Conservation (phyloP, 2,329 filamentous ascomycete species). For the Cytospora schulzeri region DNA sequence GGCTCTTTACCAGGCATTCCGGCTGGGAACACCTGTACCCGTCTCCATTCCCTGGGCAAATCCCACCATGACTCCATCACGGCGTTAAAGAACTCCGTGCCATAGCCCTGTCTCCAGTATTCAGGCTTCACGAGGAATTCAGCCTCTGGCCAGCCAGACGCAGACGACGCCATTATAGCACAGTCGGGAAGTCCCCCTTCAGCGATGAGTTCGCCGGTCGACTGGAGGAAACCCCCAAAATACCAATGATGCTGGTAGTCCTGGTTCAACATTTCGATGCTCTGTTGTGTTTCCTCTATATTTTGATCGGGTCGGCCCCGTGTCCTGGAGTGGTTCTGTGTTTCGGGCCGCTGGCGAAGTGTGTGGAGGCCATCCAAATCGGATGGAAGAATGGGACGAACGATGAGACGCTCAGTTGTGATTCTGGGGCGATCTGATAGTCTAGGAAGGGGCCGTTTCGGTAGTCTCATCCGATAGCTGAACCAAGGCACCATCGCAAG, state of each 20-base stretch:
- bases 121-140: conserved; percentile 20
- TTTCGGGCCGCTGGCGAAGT: conserved; percentile 3
- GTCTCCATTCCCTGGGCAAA: conserved; percentile 18
- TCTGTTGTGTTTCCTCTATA: neutral
- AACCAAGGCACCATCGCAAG: conserved; percentile 8
- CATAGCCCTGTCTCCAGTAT: conserved; percentile 28
- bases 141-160: conserved; percentile 24
- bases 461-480: conserved; percentile 9
- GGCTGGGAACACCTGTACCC: conserved; percentile 14
- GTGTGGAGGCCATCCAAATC: conserved; percentile 5
- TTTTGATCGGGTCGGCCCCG: conserved; percentile 10
- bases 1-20: neutral
- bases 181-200: conserved; percentile 12
- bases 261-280: neutral
- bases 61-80: conserved; percentile 24
- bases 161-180: conserved; percentile 2
- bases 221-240: conserved; percentile 15
- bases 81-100: conserved; percentile 19
- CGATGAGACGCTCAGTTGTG: conserved; percentile 3
- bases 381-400: conserved; percentile 1
- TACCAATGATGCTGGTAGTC: conserved; percentile 5
- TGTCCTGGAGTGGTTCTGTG: neutral
- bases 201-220: conserved; percentile 14
- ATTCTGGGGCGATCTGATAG: conserved; percentile 7
- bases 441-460: conserved; percentile 1